Base-by-base conservation (phyloP, 495 filamentous ascomycete genomes). In the Penicillium salamii region DNA sequence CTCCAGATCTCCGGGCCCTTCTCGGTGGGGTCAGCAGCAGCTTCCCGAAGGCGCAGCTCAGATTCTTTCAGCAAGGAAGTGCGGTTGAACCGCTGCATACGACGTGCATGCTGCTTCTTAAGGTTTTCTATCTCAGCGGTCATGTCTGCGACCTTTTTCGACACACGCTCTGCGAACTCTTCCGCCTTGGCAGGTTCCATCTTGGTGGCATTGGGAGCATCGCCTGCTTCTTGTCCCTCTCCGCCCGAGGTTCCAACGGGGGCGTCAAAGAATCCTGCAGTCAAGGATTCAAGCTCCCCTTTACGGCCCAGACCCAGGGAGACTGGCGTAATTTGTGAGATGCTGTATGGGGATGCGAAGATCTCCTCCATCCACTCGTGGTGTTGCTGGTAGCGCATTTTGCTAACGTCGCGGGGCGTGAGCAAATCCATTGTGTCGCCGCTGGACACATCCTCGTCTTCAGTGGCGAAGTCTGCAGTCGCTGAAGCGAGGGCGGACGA, bases 361-460 rank as follows among this genome's bases (percentile, higher is more conserved):
- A 98, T 83, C 68, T 98, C 91, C 59, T 96, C 93, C 88, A 97
- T 95, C 93, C 91, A 97, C 66, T 96, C 91, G 55, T 97, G 93
- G 59, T 98, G 93, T 58, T 96, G 93, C 53, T 83, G 85, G 62
- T 95, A 98, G 38, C 93, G 77, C 57, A 82, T 79, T 52, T 84
- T 73, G 57, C 89, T 92, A 54, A 97, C 84, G 50, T 97, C 93
- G 6, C 90, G 84, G 14, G 91, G 90, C 0, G 86, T 91, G 29
- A 95, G 70, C 41, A 89, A 78, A 58, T 98, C 93, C 59, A 98
- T 85, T 58, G 88, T 76, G 59, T 98, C 93, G 13, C 91, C 90
- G 2, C 85, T 78, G 4, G 85, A 84, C 2, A 86, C 85, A 55
- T 95, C 90, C 64, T 97, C 93, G 52, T 97, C 92, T 41, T 96